A percentile compares a stretch with the other conserved stretches of the same genome.
Evolutionary conservation across 495 filamentous ascomycete genomes (phyloP).

Genomic region (Tuber indicum): DNA sequence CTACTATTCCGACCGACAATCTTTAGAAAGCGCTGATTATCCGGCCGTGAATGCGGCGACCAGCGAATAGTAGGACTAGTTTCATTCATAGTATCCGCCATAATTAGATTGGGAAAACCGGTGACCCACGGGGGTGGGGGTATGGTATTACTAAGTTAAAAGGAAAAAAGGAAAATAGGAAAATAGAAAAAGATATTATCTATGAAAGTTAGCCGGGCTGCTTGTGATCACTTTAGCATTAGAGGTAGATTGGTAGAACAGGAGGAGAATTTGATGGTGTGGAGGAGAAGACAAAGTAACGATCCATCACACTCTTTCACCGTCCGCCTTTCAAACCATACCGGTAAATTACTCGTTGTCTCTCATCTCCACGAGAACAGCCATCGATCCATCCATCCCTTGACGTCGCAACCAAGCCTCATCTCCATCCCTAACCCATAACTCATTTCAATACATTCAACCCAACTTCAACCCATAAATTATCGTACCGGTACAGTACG

Average conservation of each 20-base stretch:
- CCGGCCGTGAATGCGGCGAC: slow-evolving; percentile 70
- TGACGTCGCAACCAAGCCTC: neutral
- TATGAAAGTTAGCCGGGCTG: neutral
- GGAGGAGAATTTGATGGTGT: neutral
- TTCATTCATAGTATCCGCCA: slow-evolving; percentile 12
- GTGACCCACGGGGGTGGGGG: neutral
- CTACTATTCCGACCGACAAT: slow-evolving; percentile 59
- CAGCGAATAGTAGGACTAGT: slow-evolving; percentile 52
- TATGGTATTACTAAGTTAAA: neutral
- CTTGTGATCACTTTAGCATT: neutral
- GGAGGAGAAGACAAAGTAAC: neutral
- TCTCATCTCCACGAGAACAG: neutral
- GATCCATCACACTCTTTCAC: neutral
- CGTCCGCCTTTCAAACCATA: neutral
- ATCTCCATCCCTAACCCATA: neutral
- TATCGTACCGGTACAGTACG: neutral
- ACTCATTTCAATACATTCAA: neutral
- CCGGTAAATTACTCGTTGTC: neutral
- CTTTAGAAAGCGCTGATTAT: slow-evolving; percentile 65
- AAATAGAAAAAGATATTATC: slow-evolving; percentile 1
- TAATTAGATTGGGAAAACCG: neutral
- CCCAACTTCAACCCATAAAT: neutral
- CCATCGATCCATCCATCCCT: neutral
- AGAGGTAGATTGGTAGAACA: neutral
- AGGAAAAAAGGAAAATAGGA: neutral